These are phyloP conservation scores for Fraxinus cuspidata DNA, from an alignment of 257 asterid genomes.

Conservation along the genomic window DNA sequence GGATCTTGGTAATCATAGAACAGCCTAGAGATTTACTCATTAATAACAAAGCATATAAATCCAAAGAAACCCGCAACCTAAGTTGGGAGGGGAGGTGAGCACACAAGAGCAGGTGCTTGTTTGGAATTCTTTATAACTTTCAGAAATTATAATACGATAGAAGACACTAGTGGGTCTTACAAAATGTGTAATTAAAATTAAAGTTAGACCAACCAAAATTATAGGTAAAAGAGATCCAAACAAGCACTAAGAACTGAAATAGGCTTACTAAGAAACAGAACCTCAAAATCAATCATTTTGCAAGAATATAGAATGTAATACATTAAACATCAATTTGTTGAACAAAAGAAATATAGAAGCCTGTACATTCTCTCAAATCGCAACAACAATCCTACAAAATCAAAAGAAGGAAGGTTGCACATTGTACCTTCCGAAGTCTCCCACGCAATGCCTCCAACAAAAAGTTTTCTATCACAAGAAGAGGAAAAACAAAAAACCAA, in stretches of 20 bases:
- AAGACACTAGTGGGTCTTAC: too few relatives aligned
- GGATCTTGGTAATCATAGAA: neutral
- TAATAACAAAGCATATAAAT: neutral
- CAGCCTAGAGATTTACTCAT: neutral
- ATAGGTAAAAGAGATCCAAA: neutral
- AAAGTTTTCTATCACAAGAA: conserved; percentile 91
- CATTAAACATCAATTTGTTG: neutral
- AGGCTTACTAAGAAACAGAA: neutral
- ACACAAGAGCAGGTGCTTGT: neutral
- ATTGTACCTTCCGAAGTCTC: conserved; percentile 92
- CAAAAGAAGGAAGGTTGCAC: neutral
- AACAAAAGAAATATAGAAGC: neutral
- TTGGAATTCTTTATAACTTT: too few relatives aligned
- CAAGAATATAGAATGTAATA: neutral
- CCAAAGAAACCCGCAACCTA: neutral
- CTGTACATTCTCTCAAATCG: neutral
- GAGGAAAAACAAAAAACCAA: conserved; percentile 68
- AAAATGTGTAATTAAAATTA: too few relatives aligned
- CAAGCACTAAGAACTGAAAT: neutral
- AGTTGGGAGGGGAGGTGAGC: neutral
- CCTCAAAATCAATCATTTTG: neutral
- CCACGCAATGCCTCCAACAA: conserved; percentile 99
- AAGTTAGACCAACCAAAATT: too few relatives aligned
- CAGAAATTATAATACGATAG: too few relatives aligned
- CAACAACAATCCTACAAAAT: neutral